Base-by-base conservation (phyloP, 768 basidiomycete genomes). In the Pisolithus tinctorius region DNA sequence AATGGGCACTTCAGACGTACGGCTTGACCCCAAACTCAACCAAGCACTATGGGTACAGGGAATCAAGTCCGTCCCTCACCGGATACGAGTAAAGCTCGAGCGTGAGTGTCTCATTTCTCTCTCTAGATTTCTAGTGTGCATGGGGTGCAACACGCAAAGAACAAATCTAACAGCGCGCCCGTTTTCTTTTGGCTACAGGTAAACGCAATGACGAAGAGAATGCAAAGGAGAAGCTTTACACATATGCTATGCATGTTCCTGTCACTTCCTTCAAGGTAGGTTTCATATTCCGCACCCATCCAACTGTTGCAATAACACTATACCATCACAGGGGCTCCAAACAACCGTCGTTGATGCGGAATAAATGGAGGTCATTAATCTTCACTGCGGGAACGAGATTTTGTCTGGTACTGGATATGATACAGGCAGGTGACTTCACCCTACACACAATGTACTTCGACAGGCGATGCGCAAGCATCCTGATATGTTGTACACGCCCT, bases 221-320 rank as follows among this genome's bases (percentile, higher is more conserved):
- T 10, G 95, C 96, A 53, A 96, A 94, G 77, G 94, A 95, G 80
- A 96, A 94, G 77, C 86, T 96, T 51, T 97, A 75, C 79, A 94
- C 90, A 29, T 91, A 93, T 68, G 93, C 89, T 57, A 81, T 81
- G 53, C 80, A 88, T 66, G 84, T 96, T 50, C 76, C 82, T 43
- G 89, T 91, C 42, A 63, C 70, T 7, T 73, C 84, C 42, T 93
- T 92, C 86, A 94, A 95, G 86, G 93, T 86, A 52, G 54, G 84
- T 65, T 30, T 41, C 20, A 30, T 34, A 6, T 45, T 45, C 1
- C 11, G 27, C 10, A 51, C n/a, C 30, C 13, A 26, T 7, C 48
- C 4, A 6, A 27, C 27, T 17, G 20, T 46, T 9, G 37, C 37
- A 56, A 41, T 50, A 54, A 45, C 27, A 14, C 60, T 47, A 54